Evolutionary conservation across 2,329 filamentous ascomycete species (phyloP).

Genomic region (Biscogniauxia sp.): DNA sequence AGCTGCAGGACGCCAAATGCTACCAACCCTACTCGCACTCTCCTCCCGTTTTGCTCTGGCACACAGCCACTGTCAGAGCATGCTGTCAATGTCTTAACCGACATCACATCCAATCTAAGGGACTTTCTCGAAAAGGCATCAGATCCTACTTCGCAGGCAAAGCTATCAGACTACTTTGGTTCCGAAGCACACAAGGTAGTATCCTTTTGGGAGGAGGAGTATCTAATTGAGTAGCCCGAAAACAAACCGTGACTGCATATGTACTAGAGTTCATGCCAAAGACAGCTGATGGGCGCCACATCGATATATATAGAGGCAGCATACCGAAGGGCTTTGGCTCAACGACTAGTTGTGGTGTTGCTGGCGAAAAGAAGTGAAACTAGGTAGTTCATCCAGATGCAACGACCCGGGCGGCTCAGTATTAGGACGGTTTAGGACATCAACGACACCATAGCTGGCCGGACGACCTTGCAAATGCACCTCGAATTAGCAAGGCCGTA

Average conservation of each 20-base stretch:
- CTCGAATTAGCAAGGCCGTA: neutral
- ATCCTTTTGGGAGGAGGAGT: constrained; percentile 31
- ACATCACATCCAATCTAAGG: constrained; percentile 29
- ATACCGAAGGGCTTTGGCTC: neutral
- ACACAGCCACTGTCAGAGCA: constrained; percentile 26
- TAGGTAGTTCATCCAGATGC: neutral
- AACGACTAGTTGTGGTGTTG: neutral
- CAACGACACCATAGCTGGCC: neutral
- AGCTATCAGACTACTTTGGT: constrained; percentile 27
- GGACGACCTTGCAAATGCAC: neutral
- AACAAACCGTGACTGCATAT: neutral
- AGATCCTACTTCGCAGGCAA: constrained; percentile 19
- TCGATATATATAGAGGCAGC: constrained; percentile 7
- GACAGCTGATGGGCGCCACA: constrained; percentile 2
- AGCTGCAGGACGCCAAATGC: constrained; percentile 8
- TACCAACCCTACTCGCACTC: constrained; percentile 20
- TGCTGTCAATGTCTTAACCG: constrained; percentile 33
- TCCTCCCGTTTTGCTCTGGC: constrained; percentile 36
- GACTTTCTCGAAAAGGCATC: constrained; percentile 29
- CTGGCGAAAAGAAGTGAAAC: neutral
- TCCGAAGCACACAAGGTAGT: constrained; percentile 26
- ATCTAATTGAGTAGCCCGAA: constrained; percentile 22
- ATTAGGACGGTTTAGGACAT: neutral
- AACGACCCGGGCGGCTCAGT: neutral
- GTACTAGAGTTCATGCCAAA: neutral